Conservation (phyloP, 345 rosid species). For the Luvunga scandens region DNA sequence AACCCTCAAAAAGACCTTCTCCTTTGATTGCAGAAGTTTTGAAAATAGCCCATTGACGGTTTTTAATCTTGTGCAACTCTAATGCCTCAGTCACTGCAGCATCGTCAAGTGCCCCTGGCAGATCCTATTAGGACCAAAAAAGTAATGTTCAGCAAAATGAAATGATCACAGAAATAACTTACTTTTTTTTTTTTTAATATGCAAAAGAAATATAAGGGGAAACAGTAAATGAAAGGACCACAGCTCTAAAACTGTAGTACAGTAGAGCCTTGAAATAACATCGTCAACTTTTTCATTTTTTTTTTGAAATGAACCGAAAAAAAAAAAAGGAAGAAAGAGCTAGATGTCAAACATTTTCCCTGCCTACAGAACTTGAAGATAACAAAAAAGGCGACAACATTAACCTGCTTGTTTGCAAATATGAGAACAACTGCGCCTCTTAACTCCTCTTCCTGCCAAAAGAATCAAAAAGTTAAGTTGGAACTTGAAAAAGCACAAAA, state of each 20-base stretch:
- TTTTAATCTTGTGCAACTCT: constrained; percentile 72
- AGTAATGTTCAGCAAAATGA: background rate
- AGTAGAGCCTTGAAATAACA: background rate
- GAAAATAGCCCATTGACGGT: constrained; percentile 70
- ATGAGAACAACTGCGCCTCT: constrained; percentile 63
- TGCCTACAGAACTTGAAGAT: background rate
- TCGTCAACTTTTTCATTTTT: background rate
- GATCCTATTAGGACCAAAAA: constrained; percentile 45
- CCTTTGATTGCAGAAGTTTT: constrained; percentile 71
- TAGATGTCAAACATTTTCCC: background rate
- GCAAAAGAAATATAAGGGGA: background rate
- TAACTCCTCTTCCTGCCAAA: constrained; percentile 66
- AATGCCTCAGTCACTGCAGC: constrained; percentile 66
- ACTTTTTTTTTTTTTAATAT: background rate
- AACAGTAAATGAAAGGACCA: background rate
- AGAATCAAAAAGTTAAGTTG: background rate
- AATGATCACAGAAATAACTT: background rate
- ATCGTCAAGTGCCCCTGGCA: constrained; percentile 76
- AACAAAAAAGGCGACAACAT: background rate
- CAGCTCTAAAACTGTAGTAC: background rate
- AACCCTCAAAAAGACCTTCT: constrained; percentile 74
- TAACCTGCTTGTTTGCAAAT: constrained; percentile 76
- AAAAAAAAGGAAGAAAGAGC: background rate
- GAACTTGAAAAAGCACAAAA: background rate
- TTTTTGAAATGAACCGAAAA: background rate